Conservation (phyloP, 1,139 yeast genomes). For the Hyphopichia burtonii region DNA sequence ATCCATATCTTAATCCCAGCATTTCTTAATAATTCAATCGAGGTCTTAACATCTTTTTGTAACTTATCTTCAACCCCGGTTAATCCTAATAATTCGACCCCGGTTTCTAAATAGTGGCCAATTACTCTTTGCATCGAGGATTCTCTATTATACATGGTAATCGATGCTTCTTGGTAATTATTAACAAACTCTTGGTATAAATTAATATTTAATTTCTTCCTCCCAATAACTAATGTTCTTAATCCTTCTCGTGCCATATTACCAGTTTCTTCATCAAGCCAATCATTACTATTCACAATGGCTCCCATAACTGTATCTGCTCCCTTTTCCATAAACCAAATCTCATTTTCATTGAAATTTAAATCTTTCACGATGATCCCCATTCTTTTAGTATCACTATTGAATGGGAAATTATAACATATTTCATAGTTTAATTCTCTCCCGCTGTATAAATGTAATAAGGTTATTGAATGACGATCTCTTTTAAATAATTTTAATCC, state of each 20-base stretch:
- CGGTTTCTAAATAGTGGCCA: constrained; percentile 69
- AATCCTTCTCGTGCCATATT: constrained; percentile 99
- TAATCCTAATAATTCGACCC: constrained; percentile 81
- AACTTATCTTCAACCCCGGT: constrained; percentile 98
- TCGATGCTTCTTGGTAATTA: constrained; percentile 68
- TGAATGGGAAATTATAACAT: constrained; percentile 86
- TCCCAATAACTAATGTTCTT: constrained; percentile 88
- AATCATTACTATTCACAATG: constrained; percentile 82
- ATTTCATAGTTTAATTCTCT: constrained; percentile 61
- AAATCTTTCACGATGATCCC: constrained; percentile 77
- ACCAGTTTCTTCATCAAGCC: constrained; percentile 97
- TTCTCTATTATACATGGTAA: constrained; percentile 81
- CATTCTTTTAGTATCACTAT: constrained; percentile 95
- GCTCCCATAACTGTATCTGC: constrained; percentile 95
- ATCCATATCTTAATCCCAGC: constrained; percentile 99
- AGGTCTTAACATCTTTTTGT: constrained; percentile 86
- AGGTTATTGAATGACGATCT: constrained; percentile 72
- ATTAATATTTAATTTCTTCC: constrained; percentile 61
- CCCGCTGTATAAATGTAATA: constrained; percentile 63
- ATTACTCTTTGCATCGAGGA: constrained; percentile 67
- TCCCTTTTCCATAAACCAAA: constrained; percentile 89
- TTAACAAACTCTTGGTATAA: constrained; percentile 61
- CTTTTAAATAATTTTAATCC: constrained; percentile 79
- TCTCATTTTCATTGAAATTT: constrained; percentile 49
- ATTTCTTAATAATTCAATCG: constrained; percentile 87